A percentile compares a stretch with the other conserved stretches of the same genome.
Evolutionary conservation across 2,329 filamentous ascomycete species (phyloP).

Genomic region (Corinectria fuckeliana): DNA sequence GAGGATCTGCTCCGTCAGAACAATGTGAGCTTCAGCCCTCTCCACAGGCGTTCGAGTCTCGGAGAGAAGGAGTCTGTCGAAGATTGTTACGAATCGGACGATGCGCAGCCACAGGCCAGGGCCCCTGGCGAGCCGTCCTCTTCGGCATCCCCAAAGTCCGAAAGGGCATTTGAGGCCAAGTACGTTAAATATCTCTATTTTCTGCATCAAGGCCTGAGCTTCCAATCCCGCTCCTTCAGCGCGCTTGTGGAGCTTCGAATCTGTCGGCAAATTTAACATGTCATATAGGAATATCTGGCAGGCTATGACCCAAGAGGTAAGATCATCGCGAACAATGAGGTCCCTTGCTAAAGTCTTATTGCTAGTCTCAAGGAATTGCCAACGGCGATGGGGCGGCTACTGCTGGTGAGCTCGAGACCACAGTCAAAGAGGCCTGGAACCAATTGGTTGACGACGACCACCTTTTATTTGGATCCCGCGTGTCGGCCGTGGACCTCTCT

Average conservation of each 20-base stretch:
- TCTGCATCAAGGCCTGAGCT: background rate
- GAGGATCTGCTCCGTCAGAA: conserved; percentile 63
- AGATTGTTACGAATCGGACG: conserved; percentile 7
- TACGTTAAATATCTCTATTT: conserved; percentile 11
- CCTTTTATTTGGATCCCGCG: conserved; percentile 58
- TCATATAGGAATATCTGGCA: conserved; percentile 54
- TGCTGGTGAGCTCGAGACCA: conserved; percentile 21
- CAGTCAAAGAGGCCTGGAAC: conserved; percentile 55
- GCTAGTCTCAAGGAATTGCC: conserved; percentile 14
- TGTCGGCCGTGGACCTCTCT: conserved; percentile 50
- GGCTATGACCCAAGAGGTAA: conserved; percentile 52
- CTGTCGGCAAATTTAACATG: background rate
- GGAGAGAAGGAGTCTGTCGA: background rate
- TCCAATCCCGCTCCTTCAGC: background rate
- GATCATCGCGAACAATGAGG: background rate
- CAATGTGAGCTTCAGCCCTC: conserved; percentile 59
- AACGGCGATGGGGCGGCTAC: too few species aligned
- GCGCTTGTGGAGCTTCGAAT: too few species aligned
- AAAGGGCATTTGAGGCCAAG: conserved; percentile 21
- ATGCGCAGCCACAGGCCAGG: conserved; percentile 5
- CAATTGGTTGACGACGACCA: conserved; percentile 50
- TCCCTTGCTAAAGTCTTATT: background rate
- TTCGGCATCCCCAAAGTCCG: conserved; percentile 7
- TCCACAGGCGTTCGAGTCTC: conserved; percentile 35
- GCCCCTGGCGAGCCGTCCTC: background rate